Evolutionary conservation across 2,329 filamentous ascomycete species (phyloP).

Genomic region (Thielaviopsis populi): DNA sequence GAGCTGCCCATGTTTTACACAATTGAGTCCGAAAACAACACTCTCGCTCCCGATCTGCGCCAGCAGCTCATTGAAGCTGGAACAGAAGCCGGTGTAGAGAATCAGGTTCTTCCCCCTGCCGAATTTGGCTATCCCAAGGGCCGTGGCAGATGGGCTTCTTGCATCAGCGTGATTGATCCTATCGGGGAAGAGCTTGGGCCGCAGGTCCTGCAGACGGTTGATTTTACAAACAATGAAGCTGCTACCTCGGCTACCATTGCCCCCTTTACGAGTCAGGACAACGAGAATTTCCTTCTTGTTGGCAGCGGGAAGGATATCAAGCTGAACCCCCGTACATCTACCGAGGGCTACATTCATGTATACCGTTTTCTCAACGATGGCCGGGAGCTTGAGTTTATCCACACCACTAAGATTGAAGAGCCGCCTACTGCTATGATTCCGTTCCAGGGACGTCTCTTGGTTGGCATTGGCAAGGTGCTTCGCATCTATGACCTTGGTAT

Average conservation of each 20-base stretch:
- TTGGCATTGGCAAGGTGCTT: constrained; percentile 70
- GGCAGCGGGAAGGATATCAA: constrained; percentile 86
- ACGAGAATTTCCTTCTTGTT: constrained; percentile 82
- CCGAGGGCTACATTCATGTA: constrained; percentile 75
- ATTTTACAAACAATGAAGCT: constrained; percentile 80
- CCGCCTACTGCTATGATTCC: constrained; percentile 79
- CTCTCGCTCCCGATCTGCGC: constrained; percentile 64
- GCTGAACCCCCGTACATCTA: constrained; percentile 59
- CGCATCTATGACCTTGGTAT: constrained; percentile 87
- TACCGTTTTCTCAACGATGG: constrained; percentile 82
- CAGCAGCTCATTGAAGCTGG: constrained; percentile 61
- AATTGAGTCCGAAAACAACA: constrained; percentile 86
- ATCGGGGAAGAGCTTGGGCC: constrained; percentile 31
- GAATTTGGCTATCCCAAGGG: constrained; percentile 83
- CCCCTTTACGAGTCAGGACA: constrained; percentile 74
- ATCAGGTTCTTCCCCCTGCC: constrained; percentile 53
- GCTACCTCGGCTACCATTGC: constrained; percentile 76
- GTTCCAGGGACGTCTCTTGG: constrained; percentile 80
- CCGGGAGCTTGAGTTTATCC: constrained; percentile 80
- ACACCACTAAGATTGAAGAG: constrained; percentile 85
- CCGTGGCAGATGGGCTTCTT: constrained; percentile 83
- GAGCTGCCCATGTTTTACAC: constrained; percentile 85
- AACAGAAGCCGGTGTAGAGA: constrained; percentile 54
- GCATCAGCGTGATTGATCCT: constrained; percentile 83
- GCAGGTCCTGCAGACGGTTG: constrained; percentile 56